Evolutionary conservation across 2,329 filamentous ascomycete genomes (phyloP), one percentile per base, ranked within the genome.

Genomic region (Cladophialophora exuberans): DNA sequence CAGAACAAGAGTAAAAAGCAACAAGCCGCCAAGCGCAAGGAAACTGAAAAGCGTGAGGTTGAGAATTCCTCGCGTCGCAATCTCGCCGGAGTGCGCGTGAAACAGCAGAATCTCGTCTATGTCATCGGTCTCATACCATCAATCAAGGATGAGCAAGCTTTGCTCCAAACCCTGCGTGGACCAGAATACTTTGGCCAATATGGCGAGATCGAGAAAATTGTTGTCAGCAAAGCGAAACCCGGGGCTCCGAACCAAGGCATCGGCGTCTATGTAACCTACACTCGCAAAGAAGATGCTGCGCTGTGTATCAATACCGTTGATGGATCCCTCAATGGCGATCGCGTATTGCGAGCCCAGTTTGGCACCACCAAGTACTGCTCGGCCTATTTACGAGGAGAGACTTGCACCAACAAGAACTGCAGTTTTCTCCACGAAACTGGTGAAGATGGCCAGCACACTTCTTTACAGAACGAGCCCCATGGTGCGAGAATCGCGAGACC

Each of bases 321-420:
- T 70, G 91, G 92, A 28, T 95, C 92, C 1, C 83, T 88, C 58
- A 97, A 99, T 67, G 91, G 90, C 48, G 94, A 97, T 60, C 81
- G 93, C 46, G 81, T 90, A 11, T 75, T 99, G 17, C 87, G 85
- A 64, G 85, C 85, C 10, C 85, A 87, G 69, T 87, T 86, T 62
- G 94, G 94, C 20, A 99, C 94, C 0, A 99, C 94, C 3, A 99
- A 99, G 71, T 99, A 99, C 72, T 99, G 94, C 72, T 99, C 94
- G 0, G 93, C 94, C 3, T 99, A 95, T 79, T 80, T 99, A 15
- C 88, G 95, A 54, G 91, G 95, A 63, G 94, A 99, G 72, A 88
- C 87, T 62, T 99, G 94, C 73, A 91, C 89, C 53, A 99, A 99
- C 67, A 86, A 92, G 47, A 93, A 94, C 60, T 99, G 94, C 77